Conservation (phyloP, 176 grass and related monocot species). For the Carex scoparia region DNA sequence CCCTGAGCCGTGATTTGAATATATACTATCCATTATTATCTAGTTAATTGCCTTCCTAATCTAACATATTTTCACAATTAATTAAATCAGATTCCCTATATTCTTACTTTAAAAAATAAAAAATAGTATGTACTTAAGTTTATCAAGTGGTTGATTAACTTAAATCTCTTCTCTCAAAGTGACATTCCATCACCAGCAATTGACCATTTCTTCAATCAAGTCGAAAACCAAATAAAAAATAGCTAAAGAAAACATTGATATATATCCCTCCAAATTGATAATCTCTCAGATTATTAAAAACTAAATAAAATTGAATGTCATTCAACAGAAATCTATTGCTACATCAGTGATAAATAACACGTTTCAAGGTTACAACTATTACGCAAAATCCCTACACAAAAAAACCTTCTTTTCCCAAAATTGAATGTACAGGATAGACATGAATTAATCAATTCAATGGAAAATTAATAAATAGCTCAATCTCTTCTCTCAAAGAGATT, state of each 20-base stretch:
- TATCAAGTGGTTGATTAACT: too few species aligned
- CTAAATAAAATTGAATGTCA: neutral
- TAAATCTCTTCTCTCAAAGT: neutral
- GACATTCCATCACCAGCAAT: neutral
- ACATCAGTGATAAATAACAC: constrained; percentile 16
- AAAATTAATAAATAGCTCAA: too few species aligned
- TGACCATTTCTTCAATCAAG: neutral
- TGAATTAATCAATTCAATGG: too few species aligned
- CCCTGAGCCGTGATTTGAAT: too few species aligned
- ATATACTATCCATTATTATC: too few species aligned
- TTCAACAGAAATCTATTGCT: constrained; percentile 18
- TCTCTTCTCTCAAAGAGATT: too few species aligned
- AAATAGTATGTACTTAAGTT: too few species aligned
- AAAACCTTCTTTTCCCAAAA: neutral
- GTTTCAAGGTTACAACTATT: constrained; percentile 19
- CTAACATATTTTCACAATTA: too few species aligned
- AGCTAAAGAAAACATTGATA: neutral
- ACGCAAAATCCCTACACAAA: constrained; percentile 10
- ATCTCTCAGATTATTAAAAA: neutral
- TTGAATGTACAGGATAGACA: too few species aligned
- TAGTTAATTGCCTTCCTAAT: too few species aligned
- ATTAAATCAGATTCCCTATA: too few species aligned
- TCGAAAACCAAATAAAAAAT: neutral
- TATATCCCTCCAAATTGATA: neutral
- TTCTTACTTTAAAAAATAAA: too few species aligned